Conservation (phyloP, 2,329 filamentous ascomycete genomes). For the Fusarium papillatum region DNA sequence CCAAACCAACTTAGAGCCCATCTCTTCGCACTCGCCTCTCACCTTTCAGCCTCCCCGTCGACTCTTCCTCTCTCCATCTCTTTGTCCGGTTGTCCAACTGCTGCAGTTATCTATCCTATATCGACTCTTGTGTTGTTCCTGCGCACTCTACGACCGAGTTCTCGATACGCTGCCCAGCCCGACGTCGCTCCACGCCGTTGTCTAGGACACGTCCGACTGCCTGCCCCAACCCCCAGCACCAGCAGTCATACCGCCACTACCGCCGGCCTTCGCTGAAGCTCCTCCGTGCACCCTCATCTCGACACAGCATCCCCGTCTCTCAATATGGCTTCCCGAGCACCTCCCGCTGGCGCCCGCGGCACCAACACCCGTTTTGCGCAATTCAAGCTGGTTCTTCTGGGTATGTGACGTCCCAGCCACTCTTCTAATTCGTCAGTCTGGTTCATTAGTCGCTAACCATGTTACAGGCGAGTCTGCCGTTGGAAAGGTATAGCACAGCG, state of each 20-base stretch:
- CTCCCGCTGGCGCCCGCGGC: constrained; percentile 70
- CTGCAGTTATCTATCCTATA: constrained; percentile 16
- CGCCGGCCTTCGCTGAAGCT: constrained; percentile 27
- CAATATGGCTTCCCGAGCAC: constrained; percentile 88
- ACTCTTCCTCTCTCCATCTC: constrained; percentile 32
- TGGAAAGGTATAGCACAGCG: constrained; percentile 81
- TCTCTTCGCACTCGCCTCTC: constrained; percentile 38
- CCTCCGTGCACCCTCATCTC: constrained; percentile 34
- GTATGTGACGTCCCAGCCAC: constrained; percentile 65
- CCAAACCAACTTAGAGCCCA: constrained; percentile 38
- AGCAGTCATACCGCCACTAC: constrained; percentile 41
- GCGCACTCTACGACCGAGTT: constrained; percentile 12
- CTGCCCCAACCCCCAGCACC: constrained; percentile 38
- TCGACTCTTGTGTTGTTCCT: constrained; percentile 16
- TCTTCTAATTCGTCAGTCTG: constrained; percentile 9
- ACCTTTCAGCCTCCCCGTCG: constrained; percentile 33
- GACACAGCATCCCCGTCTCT: constrained; percentile 42
- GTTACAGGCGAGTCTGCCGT: constrained; percentile 93
- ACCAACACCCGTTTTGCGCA: constrained; percentile 93
- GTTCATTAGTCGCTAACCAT: constrained; percentile 52
- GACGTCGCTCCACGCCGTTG: constrained; percentile 37
- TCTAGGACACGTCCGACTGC: constrained; percentile 44
- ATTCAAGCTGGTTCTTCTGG: constrained; percentile 98
- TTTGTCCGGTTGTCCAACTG: constrained; percentile 10
- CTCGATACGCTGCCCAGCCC: constrained; percentile 30